A percentile compares a stretch with the other conserved stretches of the same genome.
phyloP scores from a whole-genome alignment of 768 basidiomycete genomes.

The Termitomyces titanicus region DNA sequence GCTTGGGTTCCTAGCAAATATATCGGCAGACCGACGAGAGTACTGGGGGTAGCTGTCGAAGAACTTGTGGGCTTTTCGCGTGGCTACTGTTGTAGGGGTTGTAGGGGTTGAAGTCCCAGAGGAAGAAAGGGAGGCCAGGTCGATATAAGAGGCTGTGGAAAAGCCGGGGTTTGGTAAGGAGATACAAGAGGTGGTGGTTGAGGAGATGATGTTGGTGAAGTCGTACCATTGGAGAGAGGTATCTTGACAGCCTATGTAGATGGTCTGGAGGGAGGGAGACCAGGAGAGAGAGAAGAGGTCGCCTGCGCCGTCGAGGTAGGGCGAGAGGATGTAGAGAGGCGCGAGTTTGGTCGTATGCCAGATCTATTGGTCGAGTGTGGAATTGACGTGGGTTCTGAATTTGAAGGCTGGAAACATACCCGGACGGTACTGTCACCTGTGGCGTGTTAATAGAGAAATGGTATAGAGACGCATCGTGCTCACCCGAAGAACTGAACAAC shows the following conservation, averaged over 20 bases:
- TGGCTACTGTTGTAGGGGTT: constrained; percentile 13
- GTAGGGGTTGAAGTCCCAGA: constrained; percentile 36
- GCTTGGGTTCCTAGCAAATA: constrained; percentile 55
- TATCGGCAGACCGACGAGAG: constrained; percentile 63
- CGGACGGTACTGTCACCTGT: constrained; percentile 86
- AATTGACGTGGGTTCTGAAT: neutral
- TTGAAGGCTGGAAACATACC: constrained; percentile 42
- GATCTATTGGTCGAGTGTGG: constrained; percentile 41
- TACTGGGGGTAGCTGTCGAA: constrained; percentile 87
- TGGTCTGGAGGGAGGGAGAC: constrained; percentile 61
- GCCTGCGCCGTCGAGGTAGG: constrained; percentile 79
- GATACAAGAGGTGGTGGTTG: constrained; percentile 8
- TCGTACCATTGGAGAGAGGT: constrained; percentile 90
- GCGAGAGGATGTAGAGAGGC: constrained; percentile 69
- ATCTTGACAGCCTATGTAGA: constrained; percentile 90
- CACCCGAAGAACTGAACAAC: constrained; percentile 90
- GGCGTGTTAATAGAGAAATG: constrained; percentile 3
- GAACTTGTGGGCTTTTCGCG: constrained; percentile 76
- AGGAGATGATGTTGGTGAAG: constrained; percentile 33
- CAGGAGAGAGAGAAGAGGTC: constrained; percentile 86
- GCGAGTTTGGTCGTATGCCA: constrained; percentile 74
- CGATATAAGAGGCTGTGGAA: constrained; percentile 8
- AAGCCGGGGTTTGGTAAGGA: constrained; percentile 10
- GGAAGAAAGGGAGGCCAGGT: constrained; percentile 10
- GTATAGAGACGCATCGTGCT: constrained; percentile 13